phyloP scores from a whole-genome alignment of 306 rosid genomes.

The Carpinus viminea region DNA sequence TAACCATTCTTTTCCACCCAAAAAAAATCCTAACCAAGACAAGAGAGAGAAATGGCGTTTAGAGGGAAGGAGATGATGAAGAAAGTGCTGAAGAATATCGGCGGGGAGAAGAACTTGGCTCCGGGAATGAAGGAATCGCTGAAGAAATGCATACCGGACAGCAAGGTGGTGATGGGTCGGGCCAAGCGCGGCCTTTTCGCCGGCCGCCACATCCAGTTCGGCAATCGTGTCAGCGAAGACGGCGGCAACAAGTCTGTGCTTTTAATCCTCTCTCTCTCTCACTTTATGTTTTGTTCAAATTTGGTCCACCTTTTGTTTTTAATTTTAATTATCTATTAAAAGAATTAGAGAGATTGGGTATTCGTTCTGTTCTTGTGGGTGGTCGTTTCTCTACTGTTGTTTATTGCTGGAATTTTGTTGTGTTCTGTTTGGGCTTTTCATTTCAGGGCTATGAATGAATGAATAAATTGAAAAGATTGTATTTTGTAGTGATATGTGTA shows the following conservation, averaged over 20 bases:
- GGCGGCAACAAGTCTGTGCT: constrained; percentile 87
- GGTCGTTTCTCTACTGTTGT: not conserved
- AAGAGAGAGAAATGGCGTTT: constrained; percentile 54
- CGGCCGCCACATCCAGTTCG: constrained; percentile 87
- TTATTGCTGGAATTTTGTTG: not conserved
- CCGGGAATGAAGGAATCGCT: constrained; percentile 63
- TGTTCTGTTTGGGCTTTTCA: not conserved
- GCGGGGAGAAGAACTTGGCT: constrained; percentile 69
- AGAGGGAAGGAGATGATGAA: constrained; percentile 88
- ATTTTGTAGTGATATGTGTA: too few species aligned
- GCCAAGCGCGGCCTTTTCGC: constrained; percentile 93
- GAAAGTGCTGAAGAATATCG: constrained; percentile 65
- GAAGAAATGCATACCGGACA: constrained; percentile 64
- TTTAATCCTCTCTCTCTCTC: not conserved
- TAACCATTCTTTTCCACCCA: not conserved
- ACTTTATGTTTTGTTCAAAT: not conserved
- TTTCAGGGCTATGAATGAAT: not conserved
- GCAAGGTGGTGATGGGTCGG: constrained; percentile 75
- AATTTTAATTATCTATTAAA: not conserved
- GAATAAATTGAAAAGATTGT: not conserved
- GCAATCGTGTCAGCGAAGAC: constrained; percentile 84
- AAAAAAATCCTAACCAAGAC: not conserved
- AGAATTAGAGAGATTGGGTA: not conserved
- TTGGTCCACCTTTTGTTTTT: not conserved
- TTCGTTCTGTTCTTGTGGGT: not conserved